Conservation (phyloP, 2,329 filamentous ascomycete genomes). For the Teratosphaeria epicoccoides region DNA sequence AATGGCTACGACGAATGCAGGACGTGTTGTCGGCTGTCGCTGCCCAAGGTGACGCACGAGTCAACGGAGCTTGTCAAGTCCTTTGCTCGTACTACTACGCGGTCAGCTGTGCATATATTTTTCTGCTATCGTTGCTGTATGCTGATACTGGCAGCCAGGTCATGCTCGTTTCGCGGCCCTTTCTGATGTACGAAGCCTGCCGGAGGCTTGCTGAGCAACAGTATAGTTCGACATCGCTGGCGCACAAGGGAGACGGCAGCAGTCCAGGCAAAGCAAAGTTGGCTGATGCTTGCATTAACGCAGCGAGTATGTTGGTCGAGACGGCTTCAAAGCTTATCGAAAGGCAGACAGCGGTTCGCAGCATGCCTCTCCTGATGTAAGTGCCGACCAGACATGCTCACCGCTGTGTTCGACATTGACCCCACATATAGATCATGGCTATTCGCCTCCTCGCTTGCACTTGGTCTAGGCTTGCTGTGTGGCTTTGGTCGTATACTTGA, state of each 20-base stretch:
- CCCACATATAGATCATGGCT: slow-evolving; percentile 17
- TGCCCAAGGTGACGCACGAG: slow-evolving; percentile 4
- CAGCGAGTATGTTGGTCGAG: slow-evolving; percentile 17
- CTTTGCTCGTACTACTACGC: slow-evolving; percentile 45
- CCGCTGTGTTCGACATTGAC: neutral
- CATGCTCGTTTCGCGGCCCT: slow-evolving; percentile 43
- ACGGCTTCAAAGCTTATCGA: slow-evolving; percentile 12
- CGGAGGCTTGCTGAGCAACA: slow-evolving; percentile 14
- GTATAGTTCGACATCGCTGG: slow-evolving; percentile 16
- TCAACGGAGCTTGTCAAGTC: slow-evolving; percentile 39
- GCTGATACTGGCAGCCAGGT: neutral
- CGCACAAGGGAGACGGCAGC: slow-evolving; percentile 8
- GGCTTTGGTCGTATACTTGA: slow-evolving; percentile 17
- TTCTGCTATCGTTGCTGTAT: neutral
- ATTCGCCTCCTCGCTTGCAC: slow-evolving; percentile 21
- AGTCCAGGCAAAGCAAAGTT: slow-evolving; percentile 18
- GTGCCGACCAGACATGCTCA: neutral
- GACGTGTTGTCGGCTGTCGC: slow-evolving; percentile 18
- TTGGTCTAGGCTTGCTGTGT: slow-evolving; percentile 19
- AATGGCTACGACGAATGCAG: slow-evolving; percentile 23
- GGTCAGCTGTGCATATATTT: slow-evolving; percentile 19
- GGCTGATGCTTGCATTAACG: slow-evolving; percentile 21
- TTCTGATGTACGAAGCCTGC: slow-evolving; percentile 42
- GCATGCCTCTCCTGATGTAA: slow-evolving; percentile 17
- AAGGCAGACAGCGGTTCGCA: slow-evolving; percentile 7